Base-by-base conservation (phyloP, 1,139 yeast species). In the Scheffersomyces quercinus region DNA sequence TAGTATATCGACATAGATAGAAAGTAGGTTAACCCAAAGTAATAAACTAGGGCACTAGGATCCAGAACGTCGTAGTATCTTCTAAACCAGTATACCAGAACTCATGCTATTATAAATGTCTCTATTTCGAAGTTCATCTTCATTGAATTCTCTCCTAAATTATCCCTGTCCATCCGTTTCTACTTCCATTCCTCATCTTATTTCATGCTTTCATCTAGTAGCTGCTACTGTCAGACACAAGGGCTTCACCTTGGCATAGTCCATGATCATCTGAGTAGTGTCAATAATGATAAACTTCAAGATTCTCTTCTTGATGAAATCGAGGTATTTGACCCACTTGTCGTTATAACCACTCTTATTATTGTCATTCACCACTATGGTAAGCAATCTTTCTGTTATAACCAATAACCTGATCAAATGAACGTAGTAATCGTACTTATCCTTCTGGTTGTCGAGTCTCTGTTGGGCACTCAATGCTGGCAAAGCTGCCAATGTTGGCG, bases 251-350 rank as follows among this genome's bases (percentile, higher is more conserved):
- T 67, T 67, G 28, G 68, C 68, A 50, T 70, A 72, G 35, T 60
- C 65, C 35, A 67, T 51, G 28, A 72, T 55, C 75, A 74, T 70
- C 35, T 62, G 69, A 38, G 66, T 60, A 3, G 65, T 53, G 53
- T 74, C 79, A 35, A 72, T 62, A 31, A 72, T 62, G 16, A 74
- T 62, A 46, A 73, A 70, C 47, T 64, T 67, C 49, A 73, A 62
- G 13, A 73, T 61, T 45, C 56, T 60, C 44, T 64, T 58, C 47
- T 69, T 69, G 42, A 74, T 59, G 47, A 73, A 74, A 35, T 71
- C 75, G 46, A 72, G 53, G 31, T 70, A 59, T 47, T 60, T 62
- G 33, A 58, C 52, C 39, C 66, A 49, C 42, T 62, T 64, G 15
- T 53, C 44, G 37, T 50, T 41, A 29, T 31, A 31, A n/a, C 40